Base-by-base conservation (phyloP, 2,329 filamentous ascomycete species). In the Dendryphion nanum region DNA sequence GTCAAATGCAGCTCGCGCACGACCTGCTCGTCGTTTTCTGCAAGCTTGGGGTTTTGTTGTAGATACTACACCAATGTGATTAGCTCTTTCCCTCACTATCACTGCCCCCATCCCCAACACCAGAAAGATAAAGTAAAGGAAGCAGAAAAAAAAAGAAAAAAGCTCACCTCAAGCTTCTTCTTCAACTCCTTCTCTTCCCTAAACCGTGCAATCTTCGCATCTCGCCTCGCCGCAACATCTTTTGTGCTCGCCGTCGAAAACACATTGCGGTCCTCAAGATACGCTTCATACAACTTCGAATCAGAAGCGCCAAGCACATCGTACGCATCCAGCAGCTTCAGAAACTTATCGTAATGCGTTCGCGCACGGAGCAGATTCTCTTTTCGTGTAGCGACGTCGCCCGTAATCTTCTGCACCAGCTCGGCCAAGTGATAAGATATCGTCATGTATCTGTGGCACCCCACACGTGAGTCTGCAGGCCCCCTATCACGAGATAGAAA, bases 171-270 rank as follows among this genome's bases (percentile, higher is more conserved):
- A n/a, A 97, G 74, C 63, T 85, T 90, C 49, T 82, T 76, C 66
- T 88, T 89, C 42, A 98, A 68, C 45, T 85, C 82, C 64, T 93
- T 95, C 65, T 97, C 93, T 35, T 86, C 79, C 54, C 81, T 83
- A 68, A 89, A 96, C 44, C 86, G 82, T 30, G 81, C 78, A 51
- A 98, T 95, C 69, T 97, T 98, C 32, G 82, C 81, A 40, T 90
- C 83, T 50, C 93, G 78, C 45, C 85, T 78, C 19, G 81, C 78
- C 15, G 83, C 78, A 4, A 87, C 79, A 65, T 86, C 79, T 16
- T 72, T 75, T 6, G 77, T 77, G 14, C 81, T 77, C 14, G 85
- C 81, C 3, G 86, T 83, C 33, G 83, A 83, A 64, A 96, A 96
- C 2, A 71, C 70, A n/a, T 74, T 71, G 3, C 83, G 84, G 17